Base-by-base conservation (phyloP, 2,329 filamentous ascomycete species). In the Fusarium heterosporum region DNA sequence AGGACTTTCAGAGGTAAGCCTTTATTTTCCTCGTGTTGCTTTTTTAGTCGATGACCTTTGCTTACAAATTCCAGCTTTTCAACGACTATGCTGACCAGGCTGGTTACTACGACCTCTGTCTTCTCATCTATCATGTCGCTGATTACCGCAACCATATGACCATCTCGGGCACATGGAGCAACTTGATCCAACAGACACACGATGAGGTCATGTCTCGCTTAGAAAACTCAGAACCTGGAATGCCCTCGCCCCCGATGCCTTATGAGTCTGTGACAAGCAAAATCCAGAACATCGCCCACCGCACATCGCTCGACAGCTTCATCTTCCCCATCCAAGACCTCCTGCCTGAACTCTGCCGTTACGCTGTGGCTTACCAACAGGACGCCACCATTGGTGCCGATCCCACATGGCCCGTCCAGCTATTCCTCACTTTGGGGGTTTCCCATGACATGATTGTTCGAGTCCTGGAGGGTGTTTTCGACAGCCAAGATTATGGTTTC, bases 71-170 rank as follows among this genome's bases (percentile, higher is more conserved):
- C 4, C 73, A 96, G 89, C 88, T 99, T n/a, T 99, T 93, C 81
- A 97, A 98, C 76, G 83, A 89, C 66, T 99, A 93, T 73, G 93
- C 94, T 55, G 94, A 97, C 74, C 90, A 93, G 73, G 96, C 93
- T 3, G 90, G 89, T 48, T 99, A 99, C 83, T 95, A 93, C 79
- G 96, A 98, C 76, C 87, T 99, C 49, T 97, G 93, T 75, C 87
- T 99, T 10, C 85, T 95, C 61, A 97, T 99, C 73, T 98, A 94
- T 82, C 91, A 96, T 77, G 88, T 91, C 2, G 95, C 95, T 43
- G 93, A 98, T 78, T 93, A 97, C 81, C 91, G 95, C 72, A 96
- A 95, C 73, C 85, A 93, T 3, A 89, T 92, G 40, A 92, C 96
- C 65, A 96, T 99, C 72, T 85, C 87, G 54, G 85, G 89, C 39